Conservation (phyloP, 2,329 filamentous ascomycete genomes). For the Sarocladiaceae sp. region DNA sequence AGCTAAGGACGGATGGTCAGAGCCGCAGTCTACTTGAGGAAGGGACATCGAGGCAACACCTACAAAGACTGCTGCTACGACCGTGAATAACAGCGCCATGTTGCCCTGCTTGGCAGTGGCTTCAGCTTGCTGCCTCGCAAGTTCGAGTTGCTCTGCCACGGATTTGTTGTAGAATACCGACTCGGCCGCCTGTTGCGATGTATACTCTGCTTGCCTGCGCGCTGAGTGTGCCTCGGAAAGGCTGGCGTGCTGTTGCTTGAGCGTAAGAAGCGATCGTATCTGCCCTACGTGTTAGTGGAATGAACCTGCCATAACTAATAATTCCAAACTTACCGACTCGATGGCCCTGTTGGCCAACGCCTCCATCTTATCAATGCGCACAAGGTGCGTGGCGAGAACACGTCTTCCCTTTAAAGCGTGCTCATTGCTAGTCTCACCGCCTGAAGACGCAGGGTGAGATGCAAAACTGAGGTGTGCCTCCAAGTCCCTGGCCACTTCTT, state of each 20-base stretch:
- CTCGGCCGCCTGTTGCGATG: background rate
- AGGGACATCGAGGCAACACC: background rate
- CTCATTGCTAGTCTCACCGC: background rate
- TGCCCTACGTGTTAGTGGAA: background rate
- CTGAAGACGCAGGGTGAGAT: background rate
- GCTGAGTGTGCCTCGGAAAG: background rate
- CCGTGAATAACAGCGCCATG: background rate
- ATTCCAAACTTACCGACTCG: background rate
- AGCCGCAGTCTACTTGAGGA: background rate
- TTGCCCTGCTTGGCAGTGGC: background rate
- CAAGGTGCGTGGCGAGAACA: background rate
- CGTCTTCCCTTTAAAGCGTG: background rate
- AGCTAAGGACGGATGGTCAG: slow-evolving; percentile 1
- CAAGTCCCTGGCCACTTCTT: background rate
- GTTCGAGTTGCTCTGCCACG: background rate
- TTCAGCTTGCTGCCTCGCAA: background rate
- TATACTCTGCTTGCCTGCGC: background rate
- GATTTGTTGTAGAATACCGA: background rate
- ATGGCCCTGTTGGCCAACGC: background rate
- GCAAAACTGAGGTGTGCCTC: background rate
- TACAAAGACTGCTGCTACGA: background rate
- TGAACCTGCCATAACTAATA: background rate
- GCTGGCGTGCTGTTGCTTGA: background rate
- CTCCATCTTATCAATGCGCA: background rate
- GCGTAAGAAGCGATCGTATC: background rate